Percentiles rank a stretch among this genome's conserved stretches.
phyloP scores from a whole-genome alignment of 2,329 filamentous ascomycete species.

The Arthrobotrys sphaeroides region DNA sequence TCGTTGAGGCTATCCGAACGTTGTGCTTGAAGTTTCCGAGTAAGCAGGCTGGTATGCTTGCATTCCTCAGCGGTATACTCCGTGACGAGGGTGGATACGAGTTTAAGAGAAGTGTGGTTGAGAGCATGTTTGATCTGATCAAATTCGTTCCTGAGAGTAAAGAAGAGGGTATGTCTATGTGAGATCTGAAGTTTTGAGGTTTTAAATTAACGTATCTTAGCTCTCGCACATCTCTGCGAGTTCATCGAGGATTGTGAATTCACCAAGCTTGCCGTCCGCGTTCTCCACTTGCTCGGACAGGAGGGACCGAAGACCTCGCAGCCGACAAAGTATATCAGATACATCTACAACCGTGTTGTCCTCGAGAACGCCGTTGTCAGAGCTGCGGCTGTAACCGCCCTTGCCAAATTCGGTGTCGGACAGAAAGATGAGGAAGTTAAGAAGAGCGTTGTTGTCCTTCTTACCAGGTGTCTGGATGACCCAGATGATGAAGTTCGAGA shows the following conservation, averaged over 20 bases:
- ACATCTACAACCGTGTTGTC: constrained; percentile 98
- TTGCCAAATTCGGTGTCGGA: constrained; percentile 96
- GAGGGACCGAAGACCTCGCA: constrained; percentile 95
- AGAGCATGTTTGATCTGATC: constrained; percentile 99
- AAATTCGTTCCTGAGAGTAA: constrained; percentile 94
- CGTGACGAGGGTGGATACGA: constrained; percentile 97
- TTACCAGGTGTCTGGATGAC: constrained; percentile 93
- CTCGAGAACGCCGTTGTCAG: constrained; percentile 96
- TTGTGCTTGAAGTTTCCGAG: constrained; percentile 96
- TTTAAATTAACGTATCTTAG: constrained; percentile 62
- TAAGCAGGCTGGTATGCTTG: constrained; percentile 97
- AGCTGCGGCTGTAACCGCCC: constrained; percentile 90
- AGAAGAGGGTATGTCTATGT: constrained; percentile 67
- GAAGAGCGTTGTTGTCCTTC: constrained; percentile 89
- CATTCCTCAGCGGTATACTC: constrained; percentile 95
- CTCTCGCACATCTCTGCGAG: constrained; percentile 93
- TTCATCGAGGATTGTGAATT: constrained; percentile 99
- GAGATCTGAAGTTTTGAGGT: not conserved
- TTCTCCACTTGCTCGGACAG: constrained; percentile 89
- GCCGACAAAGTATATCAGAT: constrained; percentile 98
- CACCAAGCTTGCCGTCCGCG: constrained; percentile 94
- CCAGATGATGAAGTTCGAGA: constrained; percentile 98
- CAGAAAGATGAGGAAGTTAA: constrained; percentile 95
- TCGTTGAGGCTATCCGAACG: constrained; percentile 96
- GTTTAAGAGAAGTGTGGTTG: constrained; percentile 96